Evolutionary conservation across 1,284 basidiomycete genomes (phyloP), one percentile per base, ranked within the genome.

Genomic region (Tilletiaria anomala): DNA sequence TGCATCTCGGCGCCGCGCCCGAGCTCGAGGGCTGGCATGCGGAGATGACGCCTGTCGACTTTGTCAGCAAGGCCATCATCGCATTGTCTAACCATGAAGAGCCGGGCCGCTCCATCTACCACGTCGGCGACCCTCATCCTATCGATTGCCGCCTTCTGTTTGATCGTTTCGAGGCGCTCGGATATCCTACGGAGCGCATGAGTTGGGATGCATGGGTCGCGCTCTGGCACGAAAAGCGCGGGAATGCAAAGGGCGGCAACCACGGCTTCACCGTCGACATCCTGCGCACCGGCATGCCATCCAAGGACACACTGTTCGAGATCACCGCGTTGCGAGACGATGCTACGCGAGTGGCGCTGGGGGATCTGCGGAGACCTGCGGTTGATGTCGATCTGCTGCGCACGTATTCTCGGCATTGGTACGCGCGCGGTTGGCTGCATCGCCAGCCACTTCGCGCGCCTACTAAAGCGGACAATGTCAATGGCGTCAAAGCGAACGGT

Each of bases 1-100:
- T 65, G 1, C 58, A 56, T 17, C 51, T 65, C 16, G 62, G 60
- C 14, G 52, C 50, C 21, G 58, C 62, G 11, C 63, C 63, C 32
- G 46, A 47, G 22, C 55, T 65, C 31, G 51, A 54, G 5, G 35
- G 51, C 40, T 65, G 60, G 60, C 50, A 50, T 40, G 47, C 53
- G 14, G 63, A 65, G 44, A 65, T 65, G 63, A 65, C 62, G 14
- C 56, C 63, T 2, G 63, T 58, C 35, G 58, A 65, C 50, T 58
- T 43, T 35, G 63, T 65, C 36, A 54, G 49, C 36, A 43, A 61
- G 33, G 60, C 56, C 17, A 61, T 65, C 37, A 50, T 59, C n/a
- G 51, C 58, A 1, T 42, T 65, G 12, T 45, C 45, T 26, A 44
- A 55, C 33, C 51, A 57, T 42, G 50, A 51, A 11, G 58, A 58